Conservation (phyloP, 75 land plant species). For the Azolla pinnata region DNA sequence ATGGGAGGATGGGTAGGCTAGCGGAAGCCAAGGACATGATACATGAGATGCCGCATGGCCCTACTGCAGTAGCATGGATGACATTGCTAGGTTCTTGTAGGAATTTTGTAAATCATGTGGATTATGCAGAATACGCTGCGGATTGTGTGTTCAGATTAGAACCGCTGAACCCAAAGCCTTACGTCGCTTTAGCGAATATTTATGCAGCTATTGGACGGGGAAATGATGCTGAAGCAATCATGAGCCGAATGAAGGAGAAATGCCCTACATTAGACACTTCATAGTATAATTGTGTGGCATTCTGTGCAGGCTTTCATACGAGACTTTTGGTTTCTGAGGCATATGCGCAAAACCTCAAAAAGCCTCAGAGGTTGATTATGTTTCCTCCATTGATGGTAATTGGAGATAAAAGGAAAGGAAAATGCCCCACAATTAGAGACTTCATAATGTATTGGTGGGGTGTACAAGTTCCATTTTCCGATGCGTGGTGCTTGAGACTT, state of each 20-base stretch:
- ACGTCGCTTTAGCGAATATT: neutral
- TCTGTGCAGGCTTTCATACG: neutral
- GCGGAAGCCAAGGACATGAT: conserved; percentile 1
- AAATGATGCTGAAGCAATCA: neutral
- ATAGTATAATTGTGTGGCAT: neutral
- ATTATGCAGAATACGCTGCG: conserved; percentile 2
- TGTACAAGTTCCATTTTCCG: too few species aligned
- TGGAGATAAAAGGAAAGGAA: neutral
- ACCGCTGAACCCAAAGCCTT: neutral
- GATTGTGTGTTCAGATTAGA: neutral
- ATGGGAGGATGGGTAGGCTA: conserved; percentile 1
- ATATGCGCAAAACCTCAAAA: neutral
- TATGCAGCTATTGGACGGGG: neutral
- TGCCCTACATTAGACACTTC: neutral
- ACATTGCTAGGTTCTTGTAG: conserved; percentile 4
- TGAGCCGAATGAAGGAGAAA: neutral
- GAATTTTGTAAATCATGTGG: neutral
- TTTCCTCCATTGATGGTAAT: neutral
- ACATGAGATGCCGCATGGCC: neutral
- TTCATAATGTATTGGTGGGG: too few species aligned
- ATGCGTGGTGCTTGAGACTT: too few species aligned
- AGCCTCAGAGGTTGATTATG: too few species aligned
- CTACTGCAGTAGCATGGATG: conserved; percentile 6
- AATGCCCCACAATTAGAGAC: too few species aligned
- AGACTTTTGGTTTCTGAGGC: neutral